A percentile compares a stretch with the other conserved stretches of the same genome.
Evolutionary conservation across 176 grass and related monocot species (phyloP).

Genomic region (Aechmea fasciata): DNA sequence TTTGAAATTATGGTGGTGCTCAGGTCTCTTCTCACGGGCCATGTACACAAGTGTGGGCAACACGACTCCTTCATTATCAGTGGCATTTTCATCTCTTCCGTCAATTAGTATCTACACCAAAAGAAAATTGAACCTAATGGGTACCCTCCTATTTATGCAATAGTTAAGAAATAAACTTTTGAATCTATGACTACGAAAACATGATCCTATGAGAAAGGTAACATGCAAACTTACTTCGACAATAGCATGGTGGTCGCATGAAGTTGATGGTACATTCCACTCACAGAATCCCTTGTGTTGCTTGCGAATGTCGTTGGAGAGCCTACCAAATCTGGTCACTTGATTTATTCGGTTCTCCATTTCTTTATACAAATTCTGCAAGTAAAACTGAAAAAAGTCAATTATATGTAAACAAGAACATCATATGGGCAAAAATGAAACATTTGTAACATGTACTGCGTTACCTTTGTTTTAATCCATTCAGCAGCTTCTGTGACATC

Average conservation of each 20-base stretch:
- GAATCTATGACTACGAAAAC: background rate
- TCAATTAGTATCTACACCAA: slow-evolving; percentile 43
- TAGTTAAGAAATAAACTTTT: background rate
- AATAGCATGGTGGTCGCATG: slow-evolving; percentile 46
- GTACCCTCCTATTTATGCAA: too few species aligned
- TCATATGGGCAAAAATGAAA: background rate
- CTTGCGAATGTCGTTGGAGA: slow-evolving; percentile 22
- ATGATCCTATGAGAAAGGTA: background rate
- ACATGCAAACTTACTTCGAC: slow-evolving; percentile 35
- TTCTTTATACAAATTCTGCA: slow-evolving; percentile 45
- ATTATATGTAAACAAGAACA: background rate
- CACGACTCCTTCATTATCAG: slow-evolving; percentile 34
- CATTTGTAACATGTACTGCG: background rate
- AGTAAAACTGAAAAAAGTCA: background rate
- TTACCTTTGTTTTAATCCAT: slow-evolving; percentile 52
- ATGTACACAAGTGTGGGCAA: slow-evolving; percentile 64
- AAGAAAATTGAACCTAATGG: background rate
- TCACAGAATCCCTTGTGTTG: slow-evolving; percentile 31
- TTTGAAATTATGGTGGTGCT: slow-evolving; percentile 65
- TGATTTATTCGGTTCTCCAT: slow-evolving; percentile 33
- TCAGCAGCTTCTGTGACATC: slow-evolving; percentile 22
- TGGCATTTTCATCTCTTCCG: slow-evolving; percentile 27
- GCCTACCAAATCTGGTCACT: slow-evolving; percentile 30
- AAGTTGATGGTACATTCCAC: slow-evolving; percentile 39
- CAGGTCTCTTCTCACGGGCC: slow-evolving; percentile 56